Percentiles rank a stretch among this genome's conserved stretches.
Conservation (phyloP, 306 rosid genomes). For the Begonia masoniana region DNA sequence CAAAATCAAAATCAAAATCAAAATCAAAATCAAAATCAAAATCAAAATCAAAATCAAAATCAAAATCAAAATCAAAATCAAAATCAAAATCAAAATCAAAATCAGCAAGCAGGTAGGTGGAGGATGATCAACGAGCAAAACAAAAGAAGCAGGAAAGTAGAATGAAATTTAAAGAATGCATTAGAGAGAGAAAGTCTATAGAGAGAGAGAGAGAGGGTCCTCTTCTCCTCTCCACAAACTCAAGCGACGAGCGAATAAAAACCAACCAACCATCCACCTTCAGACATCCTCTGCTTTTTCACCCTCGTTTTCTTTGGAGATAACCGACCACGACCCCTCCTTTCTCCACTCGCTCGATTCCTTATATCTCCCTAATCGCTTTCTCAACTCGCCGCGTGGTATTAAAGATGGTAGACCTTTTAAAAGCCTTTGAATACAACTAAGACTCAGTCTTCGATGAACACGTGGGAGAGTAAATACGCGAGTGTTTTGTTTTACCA, state of each 20-base stretch:
- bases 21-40: no score
- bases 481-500: constrained; percentile 13
- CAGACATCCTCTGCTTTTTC: constrained; percentile 1
- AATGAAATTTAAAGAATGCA: background rate
- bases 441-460: no score
- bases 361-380: background rate
- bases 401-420: no score
- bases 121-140: background rate
- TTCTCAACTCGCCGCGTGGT: background rate
- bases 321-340: background rate
- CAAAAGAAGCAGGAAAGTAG: background rate
- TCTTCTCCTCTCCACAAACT: constrained; percentile 72
- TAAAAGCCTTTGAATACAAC: no score
- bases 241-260: constrained; percentile 48
- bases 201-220: constrained; percentile 25
- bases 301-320: background rate
- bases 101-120: background rate
- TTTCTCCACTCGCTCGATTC: background rate
- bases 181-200: constrained; percentile 2
- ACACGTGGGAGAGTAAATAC: background rate
- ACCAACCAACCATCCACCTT: constrained; percentile 37
- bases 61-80: no score
- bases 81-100: background rate
- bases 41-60: no score
- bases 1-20: no score